These are phyloP conservation scores for Calonectria pauciramosa DNA, from an alignment of 2,329 filamentous ascomycete genomes.

Conservation along the genomic window DNA sequence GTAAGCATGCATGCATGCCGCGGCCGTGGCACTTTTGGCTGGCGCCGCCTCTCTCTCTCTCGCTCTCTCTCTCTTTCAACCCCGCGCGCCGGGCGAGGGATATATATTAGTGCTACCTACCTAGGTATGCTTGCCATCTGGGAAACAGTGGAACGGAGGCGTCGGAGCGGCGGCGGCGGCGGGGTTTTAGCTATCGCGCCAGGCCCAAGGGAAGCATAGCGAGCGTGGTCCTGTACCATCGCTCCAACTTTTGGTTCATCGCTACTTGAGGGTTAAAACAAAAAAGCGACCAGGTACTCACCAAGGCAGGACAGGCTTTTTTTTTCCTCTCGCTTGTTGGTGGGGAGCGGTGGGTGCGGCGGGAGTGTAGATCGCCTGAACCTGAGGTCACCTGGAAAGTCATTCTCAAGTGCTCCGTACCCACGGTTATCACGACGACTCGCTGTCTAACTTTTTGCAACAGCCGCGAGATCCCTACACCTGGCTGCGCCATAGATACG, in stretches of 20 bases:
- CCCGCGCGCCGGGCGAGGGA: conserved; percentile 22
- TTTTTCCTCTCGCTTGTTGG: not conserved
- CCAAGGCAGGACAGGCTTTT: conserved; percentile 1
- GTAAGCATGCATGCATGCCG: not conserved
- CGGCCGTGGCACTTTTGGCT: not conserved
- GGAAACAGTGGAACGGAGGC: conserved; percentile 13
- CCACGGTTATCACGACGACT: conserved; percentile 9
- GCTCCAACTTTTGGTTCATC: not conserved
- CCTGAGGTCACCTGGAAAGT: conserved; percentile 21
- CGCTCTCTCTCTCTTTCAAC: not conserved
- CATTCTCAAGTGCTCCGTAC: not conserved
- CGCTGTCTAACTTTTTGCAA: not conserved
- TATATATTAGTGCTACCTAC: conserved; percentile 5
- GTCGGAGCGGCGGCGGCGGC: conserved; percentile 12
- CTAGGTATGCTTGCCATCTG: conserved; percentile 6
- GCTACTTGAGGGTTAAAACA: conserved; percentile 4
- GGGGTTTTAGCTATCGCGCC: conserved; percentile 14
- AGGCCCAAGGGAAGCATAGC: not conserved
- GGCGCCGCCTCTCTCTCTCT: not conserved
- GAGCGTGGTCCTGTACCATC: not conserved
- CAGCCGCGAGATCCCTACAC: conserved; percentile 8
- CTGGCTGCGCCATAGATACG: not conserved
- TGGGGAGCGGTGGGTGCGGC: conserved; percentile 8
- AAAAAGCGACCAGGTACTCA: conserved; percentile 9
- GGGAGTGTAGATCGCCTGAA: conserved; percentile 24